Conservation (phyloP, 2,329 filamentous ascomycete genomes). For the Epichloe gansuensis region DNA sequence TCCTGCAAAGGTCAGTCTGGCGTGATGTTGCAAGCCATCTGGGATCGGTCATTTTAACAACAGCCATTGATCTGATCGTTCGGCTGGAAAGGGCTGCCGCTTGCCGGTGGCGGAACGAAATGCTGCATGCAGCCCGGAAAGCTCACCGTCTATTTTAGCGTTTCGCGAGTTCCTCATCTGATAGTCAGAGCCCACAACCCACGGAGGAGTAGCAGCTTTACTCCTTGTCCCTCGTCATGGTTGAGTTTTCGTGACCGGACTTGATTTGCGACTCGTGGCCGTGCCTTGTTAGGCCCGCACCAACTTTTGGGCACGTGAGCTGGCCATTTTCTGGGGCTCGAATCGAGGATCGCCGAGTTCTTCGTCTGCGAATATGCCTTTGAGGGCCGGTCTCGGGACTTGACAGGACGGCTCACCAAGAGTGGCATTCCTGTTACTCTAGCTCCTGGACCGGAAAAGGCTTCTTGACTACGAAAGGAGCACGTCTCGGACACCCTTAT, state of each 20-base stretch:
- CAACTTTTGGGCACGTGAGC: conserved; percentile 1
- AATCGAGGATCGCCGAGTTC: too few species aligned
- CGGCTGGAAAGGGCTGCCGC: neutral
- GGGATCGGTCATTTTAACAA: too few species aligned
- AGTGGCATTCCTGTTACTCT: too few species aligned
- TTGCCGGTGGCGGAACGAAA: neutral
- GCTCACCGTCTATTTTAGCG: neutral
- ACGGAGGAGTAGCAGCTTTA: too few species aligned
- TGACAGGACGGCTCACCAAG: too few species aligned
- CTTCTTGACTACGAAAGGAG: too few species aligned
- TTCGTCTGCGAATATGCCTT: too few species aligned
- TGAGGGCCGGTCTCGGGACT: too few species aligned
- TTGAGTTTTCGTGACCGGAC: neutral
- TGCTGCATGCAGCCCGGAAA: neutral
- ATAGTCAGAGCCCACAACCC: neutral
- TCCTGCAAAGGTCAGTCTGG: neutral
- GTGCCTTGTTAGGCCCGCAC: conserved; percentile 3
- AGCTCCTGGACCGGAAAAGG: too few species aligned
- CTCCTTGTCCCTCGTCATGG: neutral
- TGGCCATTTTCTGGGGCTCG: neutral
- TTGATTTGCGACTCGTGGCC: neutral
- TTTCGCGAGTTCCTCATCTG: neutral
- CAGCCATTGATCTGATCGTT: neutral
- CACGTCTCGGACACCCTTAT: too few species aligned
- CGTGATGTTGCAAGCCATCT: neutral